phyloP scores from a whole-genome alignment of 441 rosid genomes.

The Gossypium lobatum region DNA sequence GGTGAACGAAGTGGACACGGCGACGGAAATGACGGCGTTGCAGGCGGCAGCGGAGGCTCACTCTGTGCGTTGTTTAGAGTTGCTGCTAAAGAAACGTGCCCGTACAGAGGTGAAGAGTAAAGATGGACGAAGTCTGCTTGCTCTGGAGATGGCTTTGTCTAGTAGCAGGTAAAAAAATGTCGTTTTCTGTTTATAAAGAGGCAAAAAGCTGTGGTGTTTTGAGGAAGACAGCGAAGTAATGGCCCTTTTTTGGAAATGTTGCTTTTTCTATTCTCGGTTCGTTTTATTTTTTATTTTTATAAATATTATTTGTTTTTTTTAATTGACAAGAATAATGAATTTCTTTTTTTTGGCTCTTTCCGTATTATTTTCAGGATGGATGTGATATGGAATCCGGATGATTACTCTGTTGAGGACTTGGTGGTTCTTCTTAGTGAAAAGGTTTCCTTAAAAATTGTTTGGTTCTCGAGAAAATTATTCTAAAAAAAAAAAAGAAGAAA shows the following conservation, averaged over 20 bases:
- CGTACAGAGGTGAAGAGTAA: constrained; percentile 63
- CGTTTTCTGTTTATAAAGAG: constrained; percentile 22
- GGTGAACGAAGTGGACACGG: constrained; percentile 41
- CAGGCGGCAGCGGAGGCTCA: constrained; percentile 59
- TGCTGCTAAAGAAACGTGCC: constrained; percentile 62
- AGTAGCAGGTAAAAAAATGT: constrained; percentile 42
- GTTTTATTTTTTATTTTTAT: not conserved
- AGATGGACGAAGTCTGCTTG: constrained; percentile 54
- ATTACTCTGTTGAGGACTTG: constrained; percentile 49
- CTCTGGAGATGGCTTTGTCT: constrained; percentile 58
- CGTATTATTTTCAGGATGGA: constrained; percentile 30
- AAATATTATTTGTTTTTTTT: not conserved
- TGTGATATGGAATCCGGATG: constrained; percentile 58
- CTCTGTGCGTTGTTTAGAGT: constrained; percentile 55
- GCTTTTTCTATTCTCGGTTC: constrained; percentile 19
- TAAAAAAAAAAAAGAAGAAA: not conserved
- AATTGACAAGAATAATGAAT: not conserved
- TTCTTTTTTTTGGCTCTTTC: not conserved
- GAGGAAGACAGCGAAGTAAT: constrained; percentile 4
- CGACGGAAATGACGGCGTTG: constrained; percentile 44
- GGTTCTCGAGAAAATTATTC: not conserved
- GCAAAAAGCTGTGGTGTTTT: constrained; percentile 21
- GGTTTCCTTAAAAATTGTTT: constrained; percentile 32
- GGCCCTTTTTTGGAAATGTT: constrained; percentile 28
- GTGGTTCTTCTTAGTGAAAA: constrained; percentile 50